Percentiles rank a stretch among this genome's conserved stretches.
phyloP scores from a whole-genome alignment of 2,329 filamentous ascomycete genomes.

The Xylaria sp. region DNA sequence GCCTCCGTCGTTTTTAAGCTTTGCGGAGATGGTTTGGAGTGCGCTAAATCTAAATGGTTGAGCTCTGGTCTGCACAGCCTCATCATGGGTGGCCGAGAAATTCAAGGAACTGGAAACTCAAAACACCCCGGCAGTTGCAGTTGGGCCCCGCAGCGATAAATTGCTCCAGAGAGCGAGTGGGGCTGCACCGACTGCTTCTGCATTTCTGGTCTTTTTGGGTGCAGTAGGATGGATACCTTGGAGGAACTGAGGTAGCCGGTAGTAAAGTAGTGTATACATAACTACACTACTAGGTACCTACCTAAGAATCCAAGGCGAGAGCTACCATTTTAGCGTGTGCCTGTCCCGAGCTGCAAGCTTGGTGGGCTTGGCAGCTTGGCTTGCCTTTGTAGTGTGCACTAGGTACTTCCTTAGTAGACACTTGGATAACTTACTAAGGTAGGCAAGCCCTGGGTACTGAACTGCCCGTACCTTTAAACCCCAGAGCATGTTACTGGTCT shows the following conservation, averaged over 20 bases:
- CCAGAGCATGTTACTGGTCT: not conserved
- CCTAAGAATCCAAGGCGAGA: slow-evolving; percentile 17
- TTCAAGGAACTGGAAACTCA: slow-evolving; percentile 30
- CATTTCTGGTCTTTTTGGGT: not conserved
- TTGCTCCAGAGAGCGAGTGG: slow-evolving; percentile 36
- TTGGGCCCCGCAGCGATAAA: slow-evolving; percentile 36
- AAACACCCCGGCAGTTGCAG: slow-evolving; percentile 36
- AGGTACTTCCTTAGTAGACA: not conserved
- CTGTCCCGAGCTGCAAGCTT: slow-evolving; percentile 38
- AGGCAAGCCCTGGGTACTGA: too few relatives aligned
- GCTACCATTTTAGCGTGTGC: slow-evolving; percentile 30
- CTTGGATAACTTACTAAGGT: slow-evolving; percentile 4
- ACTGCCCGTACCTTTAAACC: not conserved
- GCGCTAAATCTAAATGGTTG: not conserved
- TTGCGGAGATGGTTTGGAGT: slow-evolving; percentile 5
- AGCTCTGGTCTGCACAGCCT: slow-evolving; percentile 24
- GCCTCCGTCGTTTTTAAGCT: not conserved
- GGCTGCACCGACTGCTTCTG: slow-evolving; percentile 16
- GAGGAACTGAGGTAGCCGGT: slow-evolving; percentile 16
- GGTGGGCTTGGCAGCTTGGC: slow-evolving; percentile 32
- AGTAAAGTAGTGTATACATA: slow-evolving; percentile 1
- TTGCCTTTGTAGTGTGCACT: not conserved
- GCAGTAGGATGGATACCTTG: not conserved
- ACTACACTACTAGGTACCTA: too few relatives aligned
- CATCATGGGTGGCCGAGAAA: slow-evolving; percentile 21